Evolutionary conservation across 1,139 yeast species (phyloP), one percentile per base, ranked within the genome.

Genomic region (Wickerhamomyces sp.): DNA sequence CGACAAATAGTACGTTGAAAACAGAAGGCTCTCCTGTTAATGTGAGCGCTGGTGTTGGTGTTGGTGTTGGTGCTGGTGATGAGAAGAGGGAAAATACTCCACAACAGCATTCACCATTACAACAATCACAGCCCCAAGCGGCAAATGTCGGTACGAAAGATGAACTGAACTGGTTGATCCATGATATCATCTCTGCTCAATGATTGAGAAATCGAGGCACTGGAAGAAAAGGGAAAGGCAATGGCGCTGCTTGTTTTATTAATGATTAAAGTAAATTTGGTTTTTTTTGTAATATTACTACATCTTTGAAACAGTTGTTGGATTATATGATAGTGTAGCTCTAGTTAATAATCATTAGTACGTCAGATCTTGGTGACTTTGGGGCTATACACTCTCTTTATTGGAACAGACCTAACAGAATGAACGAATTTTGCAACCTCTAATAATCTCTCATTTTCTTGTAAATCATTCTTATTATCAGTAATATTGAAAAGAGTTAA

Each of bases 81-180:
- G 21, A 7, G 7, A 19, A 10, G 7, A 7, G 9, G 21, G 9
- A 8, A 19, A 19, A 7, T 19, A 7, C 21, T 10, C 10, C 21
- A 8, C 7, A 19, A 8, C 10, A 7, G 9, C 10, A 19, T 19
- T 19, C 21, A 7, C 7, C 7, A 8, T 8, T 8, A 8, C 21
- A 7, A 8, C 17, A n/a, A 6, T 14, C 21, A 17, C n/a, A 20
- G 12, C 8, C 8, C 12, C 13, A 13, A 8, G 13, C 8, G 8
- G 13, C 13, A 6, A 75, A 72, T 50, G 61, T 75, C 26, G 89
- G 89, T 6, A 67, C 80, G 0, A 69, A 75, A 18, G 83, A 80
- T 43, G 93, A 83, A 52, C 61, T 83, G 43, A 75, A 78, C 47
- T 77, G 87, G 84, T 64, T 82, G 35, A 66, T 83, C 29, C 80